These are phyloP conservation scores for Monilinia polystroma DNA, from an alignment of 2,329 filamentous ascomycete genomes.

Conservation along the genomic window DNA sequence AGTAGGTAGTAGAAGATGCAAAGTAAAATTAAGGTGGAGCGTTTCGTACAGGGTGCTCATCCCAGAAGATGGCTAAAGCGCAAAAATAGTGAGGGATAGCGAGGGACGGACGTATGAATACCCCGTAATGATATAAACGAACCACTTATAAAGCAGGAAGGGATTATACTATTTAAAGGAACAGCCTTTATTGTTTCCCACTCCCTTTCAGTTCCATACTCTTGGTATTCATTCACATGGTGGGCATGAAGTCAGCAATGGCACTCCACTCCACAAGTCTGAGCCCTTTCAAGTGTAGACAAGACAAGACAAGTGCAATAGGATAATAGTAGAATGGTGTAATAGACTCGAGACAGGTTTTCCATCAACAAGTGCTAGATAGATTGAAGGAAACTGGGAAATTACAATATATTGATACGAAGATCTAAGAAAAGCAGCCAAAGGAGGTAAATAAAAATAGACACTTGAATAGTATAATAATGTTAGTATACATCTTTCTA, in stretches of 20 bases:
- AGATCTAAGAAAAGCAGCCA: background rate
- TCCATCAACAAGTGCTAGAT: background rate
- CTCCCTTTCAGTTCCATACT: background rate
- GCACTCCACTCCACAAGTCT: background rate
- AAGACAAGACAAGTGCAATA: too few relatives aligned
- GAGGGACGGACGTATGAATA: background rate
- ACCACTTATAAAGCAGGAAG: constrained; percentile 9
- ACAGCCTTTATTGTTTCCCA: background rate
- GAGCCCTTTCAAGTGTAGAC: background rate
- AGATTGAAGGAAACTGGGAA: background rate
- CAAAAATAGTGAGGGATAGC: background rate
- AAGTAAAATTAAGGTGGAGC: constrained; percentile 21
- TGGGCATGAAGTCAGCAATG: background rate
- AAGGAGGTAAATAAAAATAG: background rate
- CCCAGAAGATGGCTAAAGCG: constrained; percentile 16
- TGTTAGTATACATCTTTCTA: background rate
- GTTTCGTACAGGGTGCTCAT: constrained; percentile 15
- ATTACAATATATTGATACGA: background rate
- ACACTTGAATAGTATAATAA: background rate
- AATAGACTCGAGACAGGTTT: background rate
- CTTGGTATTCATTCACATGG: background rate
- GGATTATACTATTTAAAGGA: constrained; percentile 15
- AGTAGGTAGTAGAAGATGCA: constrained; percentile 10
- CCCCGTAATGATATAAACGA: constrained; percentile 1
- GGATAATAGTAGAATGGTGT: background rate